phyloP scores from a whole-genome alignment of 139 green algal genomes.

The Chlorella sp. region DNA sequence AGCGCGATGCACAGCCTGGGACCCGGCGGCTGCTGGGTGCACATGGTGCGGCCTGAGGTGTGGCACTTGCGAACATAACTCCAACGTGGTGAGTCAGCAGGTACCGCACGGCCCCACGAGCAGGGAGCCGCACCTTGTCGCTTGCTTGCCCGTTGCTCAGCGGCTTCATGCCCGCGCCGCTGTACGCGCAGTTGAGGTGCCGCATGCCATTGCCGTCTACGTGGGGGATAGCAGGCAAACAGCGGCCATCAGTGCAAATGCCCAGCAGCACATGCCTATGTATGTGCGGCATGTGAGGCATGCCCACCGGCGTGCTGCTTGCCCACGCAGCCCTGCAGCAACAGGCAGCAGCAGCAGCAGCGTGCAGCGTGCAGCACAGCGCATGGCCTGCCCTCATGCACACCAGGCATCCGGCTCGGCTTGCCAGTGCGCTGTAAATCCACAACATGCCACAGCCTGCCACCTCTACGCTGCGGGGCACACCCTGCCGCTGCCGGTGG shows the following conservation, averaged over 20 bases:
- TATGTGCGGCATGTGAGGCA: not conserved
- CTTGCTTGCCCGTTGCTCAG: constrained; percentile 10
- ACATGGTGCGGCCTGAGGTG: too few species aligned
- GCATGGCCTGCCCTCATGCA: too few species aligned
- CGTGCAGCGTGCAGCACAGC: too few species aligned
- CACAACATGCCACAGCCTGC: too few species aligned
- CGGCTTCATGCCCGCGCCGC: constrained; percentile 23
- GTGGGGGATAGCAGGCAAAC: constrained; percentile 1
- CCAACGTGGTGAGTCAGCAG: not conserved
- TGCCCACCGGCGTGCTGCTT: not conserved
- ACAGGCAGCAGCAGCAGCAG: not conserved
- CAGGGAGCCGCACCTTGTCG: not conserved
- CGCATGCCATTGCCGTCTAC: constrained; percentile 87
- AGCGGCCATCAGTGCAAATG: too few species aligned
- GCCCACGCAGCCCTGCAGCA: too few species aligned
- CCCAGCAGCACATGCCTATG: not conserved
- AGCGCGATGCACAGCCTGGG: not conserved
- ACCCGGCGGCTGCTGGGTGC: too few species aligned
- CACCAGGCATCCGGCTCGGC: too few species aligned
- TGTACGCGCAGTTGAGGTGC: constrained; percentile 72
- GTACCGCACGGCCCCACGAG: not conserved
- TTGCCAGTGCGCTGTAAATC: too few species aligned
- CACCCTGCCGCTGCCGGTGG: too few species aligned
- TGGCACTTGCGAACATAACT: too few species aligned
- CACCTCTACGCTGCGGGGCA: too few species aligned